Percentiles rank a stretch among this genome's conserved stretches.
Conservation (phyloP, 2,329 filamentous ascomycete species). For the Aspergillus unguis region DNA sequence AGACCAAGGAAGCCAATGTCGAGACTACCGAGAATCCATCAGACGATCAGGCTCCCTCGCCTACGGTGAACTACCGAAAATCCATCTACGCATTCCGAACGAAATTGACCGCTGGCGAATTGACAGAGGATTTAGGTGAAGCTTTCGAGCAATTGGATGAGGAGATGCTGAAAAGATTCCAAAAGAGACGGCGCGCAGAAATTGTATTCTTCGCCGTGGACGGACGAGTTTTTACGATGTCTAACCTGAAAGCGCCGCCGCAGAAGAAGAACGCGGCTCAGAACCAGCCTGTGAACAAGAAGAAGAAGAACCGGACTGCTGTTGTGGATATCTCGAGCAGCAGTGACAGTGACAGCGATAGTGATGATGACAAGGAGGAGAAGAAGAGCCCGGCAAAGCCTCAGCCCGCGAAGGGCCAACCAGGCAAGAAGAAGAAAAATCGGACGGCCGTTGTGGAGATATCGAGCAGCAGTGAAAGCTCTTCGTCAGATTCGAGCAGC, state of each 20-base stretch:
- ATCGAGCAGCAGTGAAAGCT: constrained; percentile 34
- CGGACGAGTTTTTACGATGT: constrained; percentile 28
- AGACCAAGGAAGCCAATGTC: constrained; percentile 5
- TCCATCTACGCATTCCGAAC: constrained; percentile 51
- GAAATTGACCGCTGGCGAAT: constrained; percentile 23
- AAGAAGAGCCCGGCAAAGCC: constrained; percentile 4
- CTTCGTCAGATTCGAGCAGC: constrained; percentile 15
- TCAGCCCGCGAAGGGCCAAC: not conserved
- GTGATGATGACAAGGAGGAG: constrained; percentile 19
- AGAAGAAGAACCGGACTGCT: constrained; percentile 23
- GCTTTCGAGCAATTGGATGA: constrained; percentile 21
- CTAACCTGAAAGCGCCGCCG: constrained; percentile 21
- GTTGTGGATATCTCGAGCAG: constrained; percentile 2
- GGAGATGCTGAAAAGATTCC: constrained; percentile 29
- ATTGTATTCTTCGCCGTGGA: constrained; percentile 35
- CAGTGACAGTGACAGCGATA: constrained; percentile 23
- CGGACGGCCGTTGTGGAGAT: constrained; percentile 41
- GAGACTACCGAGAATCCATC: not conserved
- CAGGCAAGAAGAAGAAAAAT: constrained; percentile 18
- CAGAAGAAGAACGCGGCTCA: constrained; percentile 22
- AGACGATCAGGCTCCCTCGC: constrained; percentile 9
- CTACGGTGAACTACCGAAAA: constrained; percentile 41
- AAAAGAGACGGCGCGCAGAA: constrained; percentile 38
- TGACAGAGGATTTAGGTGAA: constrained; percentile 24
- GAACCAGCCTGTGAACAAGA: constrained; percentile 30